These are phyloP conservation scores for Colletotrichum endophyticum DNA, from an alignment of 2,329 filamentous ascomycete species.

Conservation along the genomic window DNA sequence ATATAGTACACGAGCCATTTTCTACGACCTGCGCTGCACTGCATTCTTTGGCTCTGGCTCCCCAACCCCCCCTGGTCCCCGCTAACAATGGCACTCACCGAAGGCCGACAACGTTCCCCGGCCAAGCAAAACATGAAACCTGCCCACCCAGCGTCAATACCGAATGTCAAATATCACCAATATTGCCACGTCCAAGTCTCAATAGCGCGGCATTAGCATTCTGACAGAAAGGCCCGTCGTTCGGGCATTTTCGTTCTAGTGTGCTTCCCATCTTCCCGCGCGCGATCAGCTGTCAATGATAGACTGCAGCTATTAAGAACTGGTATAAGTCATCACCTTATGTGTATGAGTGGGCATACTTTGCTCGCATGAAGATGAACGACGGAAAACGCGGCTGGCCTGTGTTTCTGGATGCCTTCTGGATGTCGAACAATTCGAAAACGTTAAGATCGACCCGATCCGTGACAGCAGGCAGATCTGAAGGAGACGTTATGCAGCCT, in stretches of 20 bases:
- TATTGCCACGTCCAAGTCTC: background rate
- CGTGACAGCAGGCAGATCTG: background rate
- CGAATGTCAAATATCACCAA: background rate
- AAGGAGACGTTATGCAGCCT: background rate
- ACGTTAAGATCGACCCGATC: background rate
- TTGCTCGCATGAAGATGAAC: background rate
- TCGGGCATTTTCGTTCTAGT: background rate
- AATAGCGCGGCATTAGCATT: background rate
- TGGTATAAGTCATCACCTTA: background rate
- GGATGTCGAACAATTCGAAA: background rate
- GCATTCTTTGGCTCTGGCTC: background rate
- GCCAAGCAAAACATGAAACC: slow-evolving; percentile 5
- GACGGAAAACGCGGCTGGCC: background rate
- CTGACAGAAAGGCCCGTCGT: background rate
- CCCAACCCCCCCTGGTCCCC: background rate
- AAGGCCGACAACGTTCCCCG: background rate
- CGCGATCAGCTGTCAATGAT: background rate
- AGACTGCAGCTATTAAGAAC: background rate
- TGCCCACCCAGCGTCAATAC: background rate
- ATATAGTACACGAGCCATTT: background rate
- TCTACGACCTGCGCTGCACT: background rate
- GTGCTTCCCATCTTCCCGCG: background rate
- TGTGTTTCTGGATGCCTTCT: background rate
- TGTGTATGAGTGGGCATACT: background rate
- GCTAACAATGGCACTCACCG: background rate